Evolutionary conservation across 108 stramenopile species (phyloP), one percentile per base, ranked within the genome.

Genomic region (Skeletonema grethae): DNA sequence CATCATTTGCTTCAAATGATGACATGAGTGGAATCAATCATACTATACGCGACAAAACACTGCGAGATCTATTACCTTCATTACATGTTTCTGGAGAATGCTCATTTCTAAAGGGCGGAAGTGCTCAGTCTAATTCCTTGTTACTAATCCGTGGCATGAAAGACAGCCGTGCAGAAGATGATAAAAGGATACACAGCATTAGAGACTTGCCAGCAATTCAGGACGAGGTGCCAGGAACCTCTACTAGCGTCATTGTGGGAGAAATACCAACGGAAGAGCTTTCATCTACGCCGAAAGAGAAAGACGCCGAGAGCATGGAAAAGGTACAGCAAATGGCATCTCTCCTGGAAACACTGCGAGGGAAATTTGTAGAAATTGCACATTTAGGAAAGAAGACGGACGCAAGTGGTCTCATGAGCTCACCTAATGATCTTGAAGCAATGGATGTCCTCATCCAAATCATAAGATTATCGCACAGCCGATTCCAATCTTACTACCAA

Each of bases 271-370:
- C 48, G 16, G 15, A 39, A 30, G 53, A 62, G 16, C 22, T 15
- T n/a, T 61, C 62, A 15, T 64, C 41, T 8, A 32, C 5, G 25
- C 15, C 46, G 24, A 38, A 65, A 63, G 7, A 53, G 22, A 53
- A 24, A 70, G 58, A 66, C 53, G 24, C 35, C 29, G 48, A 24
- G 16, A 67, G 3, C 22, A 22, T 79, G 20, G 71, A 72, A 63
- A 72, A 67, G 61, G 59, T 67, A 10, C 66, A 79, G 67, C 34
- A 57, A 45, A 35, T 79, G n/a, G 61, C 65, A 18, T 60, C 78
- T 46, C 61, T 79, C 18, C 50, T 79, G 3, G 78, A 79, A 72
- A 79, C 71, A 35, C 61, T 72, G 2, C 71, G 78, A 16, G 65
- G 61, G 24, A 79, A 79, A 39, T 57, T 79, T 46, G 70, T 79